Base-by-base conservation (phyloP, 2,329 filamentous ascomycete genomes). In the Arthrobotrys megalospora region DNA sequence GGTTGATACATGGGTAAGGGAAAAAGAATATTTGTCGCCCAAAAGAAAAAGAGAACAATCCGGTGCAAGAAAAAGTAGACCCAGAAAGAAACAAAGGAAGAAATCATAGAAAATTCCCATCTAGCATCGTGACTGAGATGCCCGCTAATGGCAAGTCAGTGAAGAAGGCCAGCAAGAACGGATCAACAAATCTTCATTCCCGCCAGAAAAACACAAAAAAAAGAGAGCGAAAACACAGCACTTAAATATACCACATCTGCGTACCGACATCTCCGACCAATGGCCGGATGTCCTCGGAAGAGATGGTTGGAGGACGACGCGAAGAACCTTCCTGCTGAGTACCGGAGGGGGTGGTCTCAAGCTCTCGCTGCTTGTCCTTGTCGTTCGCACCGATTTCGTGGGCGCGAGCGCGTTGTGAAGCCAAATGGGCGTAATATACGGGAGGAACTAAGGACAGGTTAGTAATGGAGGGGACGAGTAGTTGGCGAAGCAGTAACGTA, bases 391-490 rank as follows among this genome's bases (percentile, higher is more conserved):
- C 79, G 8, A 67, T 76, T 82, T 95, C 91, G 80, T 99, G 96
- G 2, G 90, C 87, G 67, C 90, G 90, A 19, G 93, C 93, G 62
- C 96, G 92, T 73, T 90, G 90, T 7, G 93, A 91, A 38, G 94
- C 94, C 80, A 99, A 85, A 84, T 99, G 96, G 0, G 96, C 94
- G 81, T 99, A 99, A 87, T 99, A 99, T 0, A 98, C 91, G 0
- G 96, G 94, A 0, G 96, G 96, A 80, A 89, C 85, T 83, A 80
- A 36, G 19, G 28, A 36, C 21, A 8, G 34, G 50, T 78, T 53
- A 78, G 63, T 48, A 60, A 55, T 70, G 52, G 32, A 79, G 64
- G 41, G 32, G 36, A 41, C 8, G 6, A 2, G 10, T 60, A 0
- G n/a, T 8, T 34, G 19, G 16, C 6, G 1, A 47, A 16, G 11